Base-by-base conservation (phyloP, 495 filamentous ascomycete genomes). In the Penicillium canariense region DNA sequence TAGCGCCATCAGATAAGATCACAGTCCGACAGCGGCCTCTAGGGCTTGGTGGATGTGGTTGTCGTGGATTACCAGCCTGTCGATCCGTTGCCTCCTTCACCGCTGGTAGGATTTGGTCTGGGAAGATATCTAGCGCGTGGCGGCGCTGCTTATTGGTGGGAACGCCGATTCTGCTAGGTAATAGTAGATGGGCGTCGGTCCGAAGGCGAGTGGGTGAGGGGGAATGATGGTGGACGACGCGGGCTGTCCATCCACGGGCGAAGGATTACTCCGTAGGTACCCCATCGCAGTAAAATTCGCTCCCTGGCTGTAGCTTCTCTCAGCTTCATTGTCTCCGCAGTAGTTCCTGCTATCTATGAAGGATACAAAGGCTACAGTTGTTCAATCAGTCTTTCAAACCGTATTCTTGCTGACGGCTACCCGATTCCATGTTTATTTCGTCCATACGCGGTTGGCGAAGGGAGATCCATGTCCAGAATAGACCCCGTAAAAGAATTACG, bases 1-100 rank as follows among this genome's bases (percentile, higher is more conserved):
- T 65, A 65, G 64, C 56, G 59, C 62, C 49, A 68, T 68, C 65
- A 58, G 65, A 68, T 68, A 68, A 68, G 65, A 67, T 67, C 60
- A 60, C 32, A 42, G 47, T 44, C 55, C 56, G 60, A 63, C 48
- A 54, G 44, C 56, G 52, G 55, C 46, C n/a, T 15, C 49, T 18
- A 54, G 50, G 39, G 43, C 52, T 44, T 18, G 11, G 14, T 22
- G 22, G 30, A 26, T 48, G n/a, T n/a, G n/a, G n/a, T 46, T 18
- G 18, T 38, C 15, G 52, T 23, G 34, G 34, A 39, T 51, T 50
- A 30, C 28, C 36, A 36, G 38, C 27, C 56, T 36, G 64, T 50
- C 56, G 59, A 67, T 67, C 64, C 40, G 60, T 18, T 27, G 7
- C 6, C 43, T 17, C 53, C 50, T 46, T 60, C 58, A 62, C 55